Conservation (phyloP, 2,329 filamentous ascomycete genomes). For the Colletotrichum salicis region DNA sequence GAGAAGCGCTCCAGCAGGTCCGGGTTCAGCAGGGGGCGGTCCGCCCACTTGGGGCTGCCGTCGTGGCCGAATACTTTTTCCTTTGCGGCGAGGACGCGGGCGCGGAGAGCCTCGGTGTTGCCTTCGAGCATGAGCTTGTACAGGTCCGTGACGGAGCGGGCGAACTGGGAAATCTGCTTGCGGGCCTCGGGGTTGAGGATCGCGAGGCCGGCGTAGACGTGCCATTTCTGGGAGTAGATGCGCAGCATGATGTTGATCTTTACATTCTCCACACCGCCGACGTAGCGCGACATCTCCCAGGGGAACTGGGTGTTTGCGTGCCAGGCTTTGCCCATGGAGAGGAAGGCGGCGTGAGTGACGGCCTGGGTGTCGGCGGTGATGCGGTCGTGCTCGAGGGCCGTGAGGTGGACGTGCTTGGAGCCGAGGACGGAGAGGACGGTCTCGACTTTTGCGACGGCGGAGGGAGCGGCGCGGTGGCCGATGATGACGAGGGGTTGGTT, state of each 20-base stretch:
- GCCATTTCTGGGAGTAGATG: slow-evolving; percentile 99
- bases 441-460: slow-evolving; percentile 82
- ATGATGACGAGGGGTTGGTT: slow-evolving; percentile 95
- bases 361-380: slow-evolving; percentile 99
- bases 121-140: slow-evolving; percentile 98
- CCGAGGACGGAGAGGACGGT: slow-evolving; percentile 82
- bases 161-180: slow-evolving; percentile 94
- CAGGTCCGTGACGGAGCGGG: slow-evolving; percentile 88
- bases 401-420: slow-evolving; percentile 88
- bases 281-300: slow-evolving; percentile 95
- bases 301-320: slow-evolving; percentile 94
- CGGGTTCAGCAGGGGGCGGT: slow-evolving; percentile 79
- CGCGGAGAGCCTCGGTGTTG: slow-evolving; percentile 77
- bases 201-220: slow-evolving; percentile 96
- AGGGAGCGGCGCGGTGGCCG: slow-evolving; percentile 86
- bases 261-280: slow-evolving; percentile 97
- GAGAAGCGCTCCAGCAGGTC: slow-evolving; percentile 90
- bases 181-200: slow-evolving; percentile 95
- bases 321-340: slow-evolving; percentile 98
- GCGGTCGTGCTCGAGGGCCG: slow-evolving; percentile 88
- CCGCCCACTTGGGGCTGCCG: slow-evolving; percentile 69
- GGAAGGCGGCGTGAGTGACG: slow-evolving; percentile 95
- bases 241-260: slow-evolving; percentile 98
- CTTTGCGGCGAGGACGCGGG: slow-evolving; percentile 71
- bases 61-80: slow-evolving; percentile 77